A percentile compares a stretch with the other conserved stretches of the same genome.
Evolutionary conservation across 1,284 basidiomycete species (phyloP).

Genomic region (Microbotryum violaceum): DNA sequence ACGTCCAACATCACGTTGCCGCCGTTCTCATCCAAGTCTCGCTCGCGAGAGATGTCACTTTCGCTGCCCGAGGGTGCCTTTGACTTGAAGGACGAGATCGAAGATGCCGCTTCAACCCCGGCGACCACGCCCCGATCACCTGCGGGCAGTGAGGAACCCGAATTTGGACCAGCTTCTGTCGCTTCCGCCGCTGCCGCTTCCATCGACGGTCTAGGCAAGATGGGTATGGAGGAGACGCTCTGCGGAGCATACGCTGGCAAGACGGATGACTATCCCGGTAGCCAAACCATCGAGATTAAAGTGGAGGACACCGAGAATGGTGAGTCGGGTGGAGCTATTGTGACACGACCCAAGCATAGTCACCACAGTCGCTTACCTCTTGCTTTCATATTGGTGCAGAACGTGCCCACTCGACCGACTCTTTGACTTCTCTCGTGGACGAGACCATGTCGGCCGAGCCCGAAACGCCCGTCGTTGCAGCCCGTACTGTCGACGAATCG

Average conservation of each 20-base stretch:
- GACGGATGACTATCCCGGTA: slow-evolving; percentile 13
- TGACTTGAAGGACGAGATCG: background rate
- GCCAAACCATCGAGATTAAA: background rate
- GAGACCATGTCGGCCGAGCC: background rate
- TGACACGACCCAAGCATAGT: too few species aligned
- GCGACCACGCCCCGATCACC: slow-evolving; percentile 30
- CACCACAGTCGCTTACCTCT: too few species aligned
- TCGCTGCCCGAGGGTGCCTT: background rate
- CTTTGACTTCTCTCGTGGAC: slow-evolving; percentile 10
- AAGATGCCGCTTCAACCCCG: slow-evolving; percentile 20
- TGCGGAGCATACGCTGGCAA: slow-evolving; percentile 16
- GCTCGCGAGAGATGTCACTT: background rate
- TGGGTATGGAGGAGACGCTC: slow-evolving; percentile 29
- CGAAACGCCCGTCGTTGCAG: background rate
- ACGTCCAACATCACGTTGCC: slow-evolving; percentile 4
- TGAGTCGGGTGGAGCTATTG: background rate
- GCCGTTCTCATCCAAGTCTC: background rate
- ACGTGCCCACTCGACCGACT: background rate
- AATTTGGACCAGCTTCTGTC: background rate
- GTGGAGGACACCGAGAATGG: background rate
- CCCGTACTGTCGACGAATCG: background rate
- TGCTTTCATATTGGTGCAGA: background rate
- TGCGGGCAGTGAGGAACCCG: slow-evolving; percentile 1
- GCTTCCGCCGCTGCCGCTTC: background rate
- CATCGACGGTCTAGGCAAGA: slow-evolving; percentile 5